Base-by-base conservation (phyloP, 108 stramenopile species). In the Epithemia pelagica region DNA sequence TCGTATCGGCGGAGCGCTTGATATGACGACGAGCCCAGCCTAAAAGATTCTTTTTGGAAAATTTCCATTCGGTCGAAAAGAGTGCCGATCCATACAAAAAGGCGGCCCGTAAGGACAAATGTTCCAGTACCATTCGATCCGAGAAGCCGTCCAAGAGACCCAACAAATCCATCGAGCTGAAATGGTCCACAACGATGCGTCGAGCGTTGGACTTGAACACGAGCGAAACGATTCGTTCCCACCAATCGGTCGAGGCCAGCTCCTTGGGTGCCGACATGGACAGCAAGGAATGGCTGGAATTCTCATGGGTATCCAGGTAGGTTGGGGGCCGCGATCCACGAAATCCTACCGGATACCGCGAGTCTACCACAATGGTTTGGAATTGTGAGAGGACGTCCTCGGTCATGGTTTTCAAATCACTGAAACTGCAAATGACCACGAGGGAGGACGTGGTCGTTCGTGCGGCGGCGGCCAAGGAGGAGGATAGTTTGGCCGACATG, bases 391-490 rank as follows among this genome's bases (percentile, higher is more conserved):
- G 5, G 21, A 58, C 58, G 3, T 69, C 62, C 2, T 52, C 32
- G 20, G 54, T 65, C 25, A 84, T 46, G 7, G 61, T 54, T 26
- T 46, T 27, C 52, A 85, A 68, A 0, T 71, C 66, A 15, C 68
- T 52, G 58, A 80, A 82, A 52, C 83, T 86, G 60, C 89, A 85
- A 64, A 90, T 28, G 19, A 86, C 37, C 24, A 89, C 76, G n/a
- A n/a, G n/a, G n/a, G n/a, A n/a, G 70, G 82, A 79, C 20, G 63
- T 68, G 1, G 15, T 56, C 55, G 55, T 56, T 56, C 2, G 24
- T 56, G n/a, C n/a, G 8, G 18, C 30, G 37, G 25, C 20, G 23
- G 32, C 31, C 30, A 2, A 28, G 37, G 2, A 32, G 2, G 20
- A 2, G 32, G 1, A 2, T 37, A 33, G n/a, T 32, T 37, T 2